phyloP scores from a whole-genome alignment of 768 basidiomycete species.

The Hemileccinum impolitum region DNA sequence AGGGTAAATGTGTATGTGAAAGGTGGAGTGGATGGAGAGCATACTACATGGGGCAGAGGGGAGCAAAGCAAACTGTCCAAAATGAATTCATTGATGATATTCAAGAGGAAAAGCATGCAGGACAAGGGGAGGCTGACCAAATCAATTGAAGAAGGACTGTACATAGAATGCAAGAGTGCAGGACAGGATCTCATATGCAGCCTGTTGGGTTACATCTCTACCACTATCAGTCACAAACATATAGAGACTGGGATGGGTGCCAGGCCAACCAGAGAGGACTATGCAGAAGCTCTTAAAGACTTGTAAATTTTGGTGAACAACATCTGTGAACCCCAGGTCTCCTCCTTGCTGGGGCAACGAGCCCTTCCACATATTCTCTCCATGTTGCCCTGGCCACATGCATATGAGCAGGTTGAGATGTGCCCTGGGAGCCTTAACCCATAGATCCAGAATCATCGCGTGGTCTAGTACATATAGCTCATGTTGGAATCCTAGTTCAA shows the following conservation, averaged over 20 bases:
- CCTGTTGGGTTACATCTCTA: not conserved
- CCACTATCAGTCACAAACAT: not conserved
- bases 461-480: too few species aligned
- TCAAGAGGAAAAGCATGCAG: not conserved
- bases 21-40: too few species aligned
- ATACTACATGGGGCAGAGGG: not conserved
- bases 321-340: not conserved
- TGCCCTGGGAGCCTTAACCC: not conserved
- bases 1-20: too few species aligned
- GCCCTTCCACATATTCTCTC: not conserved
- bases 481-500: too few species aligned
- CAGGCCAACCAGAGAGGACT: not conserved
- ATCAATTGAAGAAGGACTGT: slow-evolving; percentile 5
- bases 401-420: not conserved
- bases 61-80: not conserved
- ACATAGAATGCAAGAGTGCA: not conserved
- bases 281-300: not conserved
- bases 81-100: not conserved
- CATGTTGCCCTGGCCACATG: not conserved
- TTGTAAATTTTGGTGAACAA: not conserved
- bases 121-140: slow-evolving; percentile 5
- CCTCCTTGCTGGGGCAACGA: not conserved
- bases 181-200: not conserved
- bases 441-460: not conserved
- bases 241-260: not conserved